Evolutionary conservation across 2,329 filamentous ascomycete species (phyloP).

Genomic region (Paraphaeosphaeria minitans): DNA sequence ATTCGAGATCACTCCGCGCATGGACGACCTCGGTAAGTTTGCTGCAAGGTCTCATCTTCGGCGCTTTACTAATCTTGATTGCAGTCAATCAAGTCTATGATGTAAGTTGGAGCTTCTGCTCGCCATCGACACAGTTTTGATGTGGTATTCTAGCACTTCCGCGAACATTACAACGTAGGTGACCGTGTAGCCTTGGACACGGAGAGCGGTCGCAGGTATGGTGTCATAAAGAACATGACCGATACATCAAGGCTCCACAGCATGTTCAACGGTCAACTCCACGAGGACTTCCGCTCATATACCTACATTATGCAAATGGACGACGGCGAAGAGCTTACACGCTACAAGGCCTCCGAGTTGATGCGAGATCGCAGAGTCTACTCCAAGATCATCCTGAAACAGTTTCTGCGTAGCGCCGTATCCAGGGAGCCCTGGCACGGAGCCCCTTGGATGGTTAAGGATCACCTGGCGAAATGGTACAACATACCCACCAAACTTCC

Average conservation of each 20-base stretch:
- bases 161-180: slow-evolving; percentile 39
- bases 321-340: slow-evolving; percentile 54
- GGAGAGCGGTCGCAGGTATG: slow-evolving; percentile 34
- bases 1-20: slow-evolving; percentile 80
- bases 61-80: slow-evolving; percentile 44
- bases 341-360: slow-evolving; percentile 62
- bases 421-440: slow-evolving; percentile 90
- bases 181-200: slow-evolving; percentile 43
- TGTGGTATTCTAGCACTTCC: slow-evolving; percentile 34
- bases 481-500: slow-evolving; percentile 89
- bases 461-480: slow-evolving; percentile 80
- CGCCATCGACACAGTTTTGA: slow-evolving; percentile 9
- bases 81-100: slow-evolving; percentile 41
- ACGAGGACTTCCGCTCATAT: slow-evolving; percentile 39
- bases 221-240: slow-evolving; percentile 37
- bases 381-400: slow-evolving; percentile 89
- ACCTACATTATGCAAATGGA: slow-evolving; percentile 42
- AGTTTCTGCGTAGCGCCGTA: slow-evolving; percentile 95
- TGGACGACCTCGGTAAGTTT: slow-evolving; percentile 74
- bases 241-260: slow-evolving; percentile 37
- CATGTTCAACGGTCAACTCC: slow-evolving; percentile 32
- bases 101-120: slow-evolving; percentile 20
- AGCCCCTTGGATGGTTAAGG: slow-evolving; percentile 95
- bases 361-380: slow-evolving; percentile 88
- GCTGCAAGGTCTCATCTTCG: not conserved